Conservation (phyloP, 1,284 basidiomycete genomes). For the Leccinum variabile region DNA sequence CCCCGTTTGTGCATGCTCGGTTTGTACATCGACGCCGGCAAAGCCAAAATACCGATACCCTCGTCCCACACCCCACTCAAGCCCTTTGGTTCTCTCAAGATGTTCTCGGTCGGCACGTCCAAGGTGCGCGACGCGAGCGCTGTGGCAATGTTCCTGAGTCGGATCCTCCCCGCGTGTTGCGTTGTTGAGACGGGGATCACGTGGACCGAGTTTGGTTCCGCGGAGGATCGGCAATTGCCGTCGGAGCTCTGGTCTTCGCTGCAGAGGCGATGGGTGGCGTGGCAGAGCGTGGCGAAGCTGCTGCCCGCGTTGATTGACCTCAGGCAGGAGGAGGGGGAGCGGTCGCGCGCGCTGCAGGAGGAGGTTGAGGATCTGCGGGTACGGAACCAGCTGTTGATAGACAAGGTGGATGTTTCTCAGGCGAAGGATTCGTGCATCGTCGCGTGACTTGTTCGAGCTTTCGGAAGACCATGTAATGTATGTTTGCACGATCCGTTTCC, state of each 20-base stretch:
- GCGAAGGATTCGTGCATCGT: constrained; percentile 30
- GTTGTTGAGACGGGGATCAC: constrained; percentile 43
- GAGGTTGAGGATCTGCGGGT: constrained; percentile 56
- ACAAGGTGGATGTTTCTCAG: constrained; percentile 22
- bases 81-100: constrained; percentile 41
- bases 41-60: constrained; percentile 5
- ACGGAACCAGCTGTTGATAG: constrained; percentile 46
- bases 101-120: constrained; percentile 52
- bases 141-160: constrained; percentile 55
- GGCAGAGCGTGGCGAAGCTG: constrained; percentile 45
- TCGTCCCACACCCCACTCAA: constrained; percentile 34
- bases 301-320: constrained; percentile 51
- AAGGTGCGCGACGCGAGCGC: constrained; percentile 40
- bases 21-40: constrained; percentile 45
- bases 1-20: constrained; percentile 51
- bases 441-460: constrained; percentile 6
- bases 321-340: constrained; percentile 48
- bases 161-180: constrained; percentile 45
- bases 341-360: constrained; percentile 40
- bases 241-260: constrained; percentile 25
- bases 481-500: background rate
- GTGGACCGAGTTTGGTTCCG: constrained; percentile 37
- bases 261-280: constrained; percentile 39
- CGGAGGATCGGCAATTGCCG: constrained; percentile 26
- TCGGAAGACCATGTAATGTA: background rate